phyloP scores from a whole-genome alignment of 331 rosid species.

The Cydonia oblonga region DNA sequence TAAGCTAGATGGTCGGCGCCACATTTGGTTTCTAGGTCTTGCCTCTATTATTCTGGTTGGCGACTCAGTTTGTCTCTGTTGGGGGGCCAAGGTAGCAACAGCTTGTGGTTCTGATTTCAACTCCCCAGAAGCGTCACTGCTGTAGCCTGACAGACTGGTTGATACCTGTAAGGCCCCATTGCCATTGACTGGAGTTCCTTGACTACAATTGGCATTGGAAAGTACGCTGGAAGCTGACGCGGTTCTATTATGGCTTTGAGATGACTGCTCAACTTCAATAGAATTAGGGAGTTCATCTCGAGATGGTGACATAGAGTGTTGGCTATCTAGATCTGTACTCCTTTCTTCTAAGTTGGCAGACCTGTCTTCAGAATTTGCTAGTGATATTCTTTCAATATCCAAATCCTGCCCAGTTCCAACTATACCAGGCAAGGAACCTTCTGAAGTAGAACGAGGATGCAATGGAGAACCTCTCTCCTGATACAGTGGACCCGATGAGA shows the following conservation, averaged over 20 bases:
- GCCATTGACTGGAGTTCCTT: conserved; percentile 46
- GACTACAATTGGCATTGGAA: conserved; percentile 37
- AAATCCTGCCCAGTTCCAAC: conserved; percentile 44
- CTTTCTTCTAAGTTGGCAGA: conserved; percentile 58
- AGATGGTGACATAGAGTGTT: conserved; percentile 54
- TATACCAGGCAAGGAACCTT: conserved; percentile 56
- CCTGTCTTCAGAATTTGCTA: conserved; percentile 49
- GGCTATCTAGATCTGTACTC: conserved; percentile 42
- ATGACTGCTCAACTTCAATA: conserved; percentile 36
- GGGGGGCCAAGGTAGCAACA: conserved; percentile 27
- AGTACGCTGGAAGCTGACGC: conserved; percentile 60
- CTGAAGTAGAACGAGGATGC: conserved; percentile 72
- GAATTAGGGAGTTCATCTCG: conserved; percentile 43
- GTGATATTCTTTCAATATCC: conserved; percentile 45
- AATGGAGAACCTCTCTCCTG: conserved; percentile 52
- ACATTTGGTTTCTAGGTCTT: conserved; percentile 64
- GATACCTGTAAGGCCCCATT: conserved; percentile 39
- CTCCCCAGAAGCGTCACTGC: conserved; percentile 64
- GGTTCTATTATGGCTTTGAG: conserved; percentile 51
- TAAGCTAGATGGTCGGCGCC: conserved; percentile 84
- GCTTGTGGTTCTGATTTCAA: conserved; percentile 42
- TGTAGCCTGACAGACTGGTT: conserved; percentile 47
- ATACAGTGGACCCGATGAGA: conserved; percentile 36
- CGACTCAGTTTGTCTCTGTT: conserved; percentile 46
- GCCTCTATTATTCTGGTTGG: conserved; percentile 38